A percentile compares a stretch with the other conserved stretches of the same genome.
Conservation (phyloP, 176 grass and related monocot species). For the Avena eriantha region DNA sequence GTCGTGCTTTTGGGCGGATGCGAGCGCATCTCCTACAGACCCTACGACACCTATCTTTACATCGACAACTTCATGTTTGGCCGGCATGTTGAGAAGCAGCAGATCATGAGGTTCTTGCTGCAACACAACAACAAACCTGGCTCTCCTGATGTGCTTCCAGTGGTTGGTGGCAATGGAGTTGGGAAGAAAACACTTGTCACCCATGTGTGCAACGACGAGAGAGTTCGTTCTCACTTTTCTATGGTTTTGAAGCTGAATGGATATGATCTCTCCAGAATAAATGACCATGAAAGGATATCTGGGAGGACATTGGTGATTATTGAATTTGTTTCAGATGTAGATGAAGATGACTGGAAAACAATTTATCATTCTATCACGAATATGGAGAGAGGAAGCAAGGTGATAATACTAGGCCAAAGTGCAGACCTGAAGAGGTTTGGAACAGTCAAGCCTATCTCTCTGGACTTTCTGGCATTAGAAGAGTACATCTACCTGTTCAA, state of each 20-base stretch:
- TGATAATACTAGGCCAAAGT: too few relatives aligned
- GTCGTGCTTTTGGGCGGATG: neutral
- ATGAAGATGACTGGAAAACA: neutral
- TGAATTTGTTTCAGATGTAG: neutral
- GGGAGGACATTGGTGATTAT: neutral
- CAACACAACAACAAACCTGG: neutral
- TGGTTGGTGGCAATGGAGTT: neutral
- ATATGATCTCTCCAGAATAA: neutral
- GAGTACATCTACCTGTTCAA: slow-evolving; percentile 18
- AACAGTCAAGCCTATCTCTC: neutral
- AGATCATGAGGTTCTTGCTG: slow-evolving; percentile 6
- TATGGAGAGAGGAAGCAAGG: too few relatives aligned
- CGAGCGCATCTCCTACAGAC: neutral
- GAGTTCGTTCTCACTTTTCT: neutral
- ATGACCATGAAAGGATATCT: neutral
- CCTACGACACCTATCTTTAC: slow-evolving; percentile 12
- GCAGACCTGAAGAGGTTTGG: neutral
- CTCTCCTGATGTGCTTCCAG: neutral
- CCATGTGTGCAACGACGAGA: neutral
- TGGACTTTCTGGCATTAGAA: neutral
- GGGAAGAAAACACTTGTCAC: slow-evolving; percentile 13
- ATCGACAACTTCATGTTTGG: slow-evolving; percentile 14
- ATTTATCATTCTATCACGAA: neutral
- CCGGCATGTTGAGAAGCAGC: slow-evolving; percentile 15
- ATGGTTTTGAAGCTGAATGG: neutral